Conservation (phyloP, 2,329 filamentous ascomycete genomes). For the Ascochyta pisi region DNA sequence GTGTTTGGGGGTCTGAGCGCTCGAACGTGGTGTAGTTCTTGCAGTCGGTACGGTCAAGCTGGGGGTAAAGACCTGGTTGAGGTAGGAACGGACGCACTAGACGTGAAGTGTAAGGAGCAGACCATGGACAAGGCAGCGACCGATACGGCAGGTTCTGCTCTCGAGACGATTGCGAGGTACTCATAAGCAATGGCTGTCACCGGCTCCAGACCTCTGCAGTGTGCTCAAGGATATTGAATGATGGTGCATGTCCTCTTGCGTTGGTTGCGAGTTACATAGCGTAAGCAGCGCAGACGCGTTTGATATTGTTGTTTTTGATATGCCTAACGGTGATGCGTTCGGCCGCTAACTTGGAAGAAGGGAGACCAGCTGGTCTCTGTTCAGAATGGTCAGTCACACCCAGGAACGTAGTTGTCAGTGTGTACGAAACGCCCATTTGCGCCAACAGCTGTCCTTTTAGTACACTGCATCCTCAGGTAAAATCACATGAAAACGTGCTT, state of each 20-base stretch:
- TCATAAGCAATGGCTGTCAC: not conserved
- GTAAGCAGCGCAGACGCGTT: not conserved
- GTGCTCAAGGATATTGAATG: not conserved
- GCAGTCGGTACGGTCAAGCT: not conserved
- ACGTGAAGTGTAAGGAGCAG: not conserved
- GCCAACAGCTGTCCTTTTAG: not conserved
- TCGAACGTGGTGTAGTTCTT: not conserved
- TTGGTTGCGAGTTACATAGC: not conserved
- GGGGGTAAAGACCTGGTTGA: not conserved
- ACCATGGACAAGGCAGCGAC: not conserved
- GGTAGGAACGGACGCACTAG: not conserved
- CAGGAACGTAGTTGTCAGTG: not conserved
- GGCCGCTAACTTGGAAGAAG: not conserved
- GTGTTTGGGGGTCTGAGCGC: conserved; percentile 2
- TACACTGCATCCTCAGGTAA: not conserved
- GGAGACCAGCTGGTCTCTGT: not conserved
- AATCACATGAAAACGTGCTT: too few species aligned
- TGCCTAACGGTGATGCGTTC: not conserved
- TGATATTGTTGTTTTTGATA: not conserved
- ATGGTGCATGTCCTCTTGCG: not conserved
- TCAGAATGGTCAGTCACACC: not conserved
- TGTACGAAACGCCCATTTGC: not conserved
- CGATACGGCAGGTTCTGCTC: not conserved
- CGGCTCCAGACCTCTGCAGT: not conserved
- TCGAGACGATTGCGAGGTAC: not conserved